Evolutionary conservation across 805 yeast species (phyloP), one percentile per base, ranked within the genome.

Genomic region (Grigorovia yakushimaensis): DNA sequence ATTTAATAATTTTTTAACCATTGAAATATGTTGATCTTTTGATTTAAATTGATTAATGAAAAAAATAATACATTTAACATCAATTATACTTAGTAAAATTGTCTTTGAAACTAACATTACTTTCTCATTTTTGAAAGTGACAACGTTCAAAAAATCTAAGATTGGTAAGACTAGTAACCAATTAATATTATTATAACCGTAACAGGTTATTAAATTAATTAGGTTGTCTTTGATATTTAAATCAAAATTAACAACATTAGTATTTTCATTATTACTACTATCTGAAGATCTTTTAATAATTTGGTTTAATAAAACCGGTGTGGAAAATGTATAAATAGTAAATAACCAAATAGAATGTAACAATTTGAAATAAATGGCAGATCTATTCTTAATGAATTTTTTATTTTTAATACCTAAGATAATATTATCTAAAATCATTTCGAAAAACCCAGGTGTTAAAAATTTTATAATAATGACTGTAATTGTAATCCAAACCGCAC

Each of bases 401-500:
- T 27, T 15, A 27, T 27, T 58, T 15, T 49, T 53, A 4, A 33
- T 41, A 23, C 65, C 66, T 13, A 69, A 56, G 58, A 77, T 73
- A 23, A 76, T 55, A 69, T 77, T 73, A 22, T 77, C 73, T n/a
- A 79, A 69, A n/a, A 88, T 56, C 20, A 84, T 59, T 43, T 81
- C 79, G 2, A 85, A 76, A 19, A 85, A 74, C 0, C 95, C 82
- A 35, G 84, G 47, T 10, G 39, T 41, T 11, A 88, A 80, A 66
- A 88, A 88, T 61, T 86, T 71, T 30, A 82, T 69, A 53, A 85
- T 78, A 1, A 86, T 78, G 44, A 87, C 77, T 0, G 95, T 83
- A 0, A 88, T 88, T 11, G 91, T 84, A 41, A 89, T 80, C 98
- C 98, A 89, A 18, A 88, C 70, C 7, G 94, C 84, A 0, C 96